Percentiles rank a stretch among this genome's conserved stretches.
Conservation (phyloP, 257 asterid genomes). For the Prunella vulgaris region DNA sequence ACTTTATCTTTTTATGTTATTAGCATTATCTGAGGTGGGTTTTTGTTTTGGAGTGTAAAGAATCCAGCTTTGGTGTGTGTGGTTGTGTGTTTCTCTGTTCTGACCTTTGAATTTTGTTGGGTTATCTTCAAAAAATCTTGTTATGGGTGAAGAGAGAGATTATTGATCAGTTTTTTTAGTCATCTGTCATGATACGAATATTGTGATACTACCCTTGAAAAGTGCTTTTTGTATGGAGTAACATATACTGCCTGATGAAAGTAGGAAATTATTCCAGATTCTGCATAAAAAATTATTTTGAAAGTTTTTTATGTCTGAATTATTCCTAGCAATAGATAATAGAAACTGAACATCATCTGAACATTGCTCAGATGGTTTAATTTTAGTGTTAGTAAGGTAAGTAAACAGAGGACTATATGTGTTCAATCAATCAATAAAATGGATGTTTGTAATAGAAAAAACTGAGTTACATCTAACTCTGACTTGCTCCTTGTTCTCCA, state of each 20-base stretch:
- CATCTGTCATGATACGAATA: background rate
- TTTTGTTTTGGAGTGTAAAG: conserved; percentile 18
- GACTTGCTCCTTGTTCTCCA: background rate
- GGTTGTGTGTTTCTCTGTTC: background rate
- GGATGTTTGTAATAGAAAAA: background rate
- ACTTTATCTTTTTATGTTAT: background rate
- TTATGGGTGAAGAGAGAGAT: conserved; percentile 1
- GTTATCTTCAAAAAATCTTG: conserved; percentile 17
- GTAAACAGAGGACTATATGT: conserved; percentile 3
- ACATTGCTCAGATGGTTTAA: background rate
- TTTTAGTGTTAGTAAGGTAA: background rate
- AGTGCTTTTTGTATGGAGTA: background rate
- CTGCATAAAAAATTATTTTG: background rate
- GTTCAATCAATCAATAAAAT: background rate
- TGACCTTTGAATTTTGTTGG: background rate
- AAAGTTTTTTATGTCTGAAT: background rate
- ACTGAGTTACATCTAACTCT: background rate
- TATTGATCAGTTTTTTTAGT: conserved; percentile 13
- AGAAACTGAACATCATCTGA: background rate
- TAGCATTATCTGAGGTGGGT: conserved; percentile 4
- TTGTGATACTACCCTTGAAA: background rate
- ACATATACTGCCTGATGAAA: background rate
- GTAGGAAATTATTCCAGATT: background rate
- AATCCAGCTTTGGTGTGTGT: conserved; percentile 15
- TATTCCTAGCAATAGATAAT: background rate